These are phyloP conservation scores for Aureobasidium namibiae DNA, from an alignment of 2,329 filamentous ascomycete genomes.

Conservation along the genomic window DNA sequence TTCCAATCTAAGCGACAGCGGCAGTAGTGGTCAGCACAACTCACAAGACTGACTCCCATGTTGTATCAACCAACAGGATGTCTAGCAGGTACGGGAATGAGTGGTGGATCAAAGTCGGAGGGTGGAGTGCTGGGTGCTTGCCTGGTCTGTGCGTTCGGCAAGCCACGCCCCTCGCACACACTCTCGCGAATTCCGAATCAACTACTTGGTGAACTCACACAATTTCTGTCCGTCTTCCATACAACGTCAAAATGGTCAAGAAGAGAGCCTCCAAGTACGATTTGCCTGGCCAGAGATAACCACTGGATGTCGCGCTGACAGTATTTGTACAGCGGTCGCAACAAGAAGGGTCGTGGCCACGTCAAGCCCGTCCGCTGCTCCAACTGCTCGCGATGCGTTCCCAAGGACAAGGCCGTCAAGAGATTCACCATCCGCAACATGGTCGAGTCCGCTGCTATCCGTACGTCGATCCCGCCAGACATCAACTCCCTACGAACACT, in stretches of 20 bases:
- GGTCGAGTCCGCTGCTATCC: slow-evolving; percentile 99
- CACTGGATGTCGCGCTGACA: slow-evolving; percentile 9
- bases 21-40: no score
- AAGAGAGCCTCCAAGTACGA: slow-evolving; percentile 67
- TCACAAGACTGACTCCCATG: no score
- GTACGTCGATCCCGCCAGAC: slow-evolving; percentile 54
- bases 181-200: no score
- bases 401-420: slow-evolving; percentile 99
- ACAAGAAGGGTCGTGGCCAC: slow-evolving; percentile 99
- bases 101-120: no score
- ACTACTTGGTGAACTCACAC: no score
- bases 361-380: slow-evolving; percentile 97
- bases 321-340: slow-evolving; percentile 67
- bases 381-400: slow-evolving; percentile 74
- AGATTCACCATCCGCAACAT: slow-evolving; percentile 99
- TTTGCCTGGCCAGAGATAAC: slow-evolving; percentile 17
- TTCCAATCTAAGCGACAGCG: no score
- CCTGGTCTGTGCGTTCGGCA: no score
- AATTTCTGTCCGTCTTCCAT: slow-evolving; percentile 2
- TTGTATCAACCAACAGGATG: no score
- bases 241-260: slow-evolving; percentile 58
- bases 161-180: no score
- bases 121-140: no score
- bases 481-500: background rate
- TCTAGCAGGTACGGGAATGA: no score